A percentile compares a stretch with the other conserved stretches of the same genome.
These are phyloP conservation scores for Lipomyces orientalis DNA, from an alignment of 805 yeast genomes.

Conservation along the genomic window DNA sequence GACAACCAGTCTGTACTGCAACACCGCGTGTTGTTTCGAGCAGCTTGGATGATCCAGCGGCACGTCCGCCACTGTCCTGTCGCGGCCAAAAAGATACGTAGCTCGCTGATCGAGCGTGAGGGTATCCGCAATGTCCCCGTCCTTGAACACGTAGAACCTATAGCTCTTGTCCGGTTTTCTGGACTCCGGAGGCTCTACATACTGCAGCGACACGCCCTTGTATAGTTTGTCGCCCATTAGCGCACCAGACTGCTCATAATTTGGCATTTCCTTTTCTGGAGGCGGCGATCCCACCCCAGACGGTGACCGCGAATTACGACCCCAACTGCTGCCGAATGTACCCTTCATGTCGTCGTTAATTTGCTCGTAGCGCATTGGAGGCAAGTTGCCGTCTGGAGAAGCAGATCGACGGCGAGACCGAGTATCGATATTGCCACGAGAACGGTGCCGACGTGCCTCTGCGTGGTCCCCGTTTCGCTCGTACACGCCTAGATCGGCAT, in stretches of 20 bases:
- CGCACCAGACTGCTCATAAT: conserved; percentile 33
- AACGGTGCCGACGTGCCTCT: background rate
- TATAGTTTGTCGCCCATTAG: conserved; percentile 33
- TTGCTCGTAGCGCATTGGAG: conserved; percentile 16
- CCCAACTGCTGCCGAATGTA: conserved; percentile 1
- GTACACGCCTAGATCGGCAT: background rate
- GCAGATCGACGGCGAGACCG: background rate
- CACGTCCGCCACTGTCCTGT: conserved; percentile 35
- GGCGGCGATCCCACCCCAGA: background rate
- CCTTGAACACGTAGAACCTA: conserved; percentile 37
- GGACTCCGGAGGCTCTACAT: conserved; percentile 38
- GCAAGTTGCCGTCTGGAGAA: background rate
- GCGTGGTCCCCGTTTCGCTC: background rate
- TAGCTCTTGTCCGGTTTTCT: conserved; percentile 33
- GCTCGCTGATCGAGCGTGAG: conserved; percentile 32
- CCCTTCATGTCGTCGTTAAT: conserved; percentile 15
- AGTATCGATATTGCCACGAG: conserved; percentile 7
- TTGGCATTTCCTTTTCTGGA: conserved; percentile 32
- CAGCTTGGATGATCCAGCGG: conserved; percentile 58
- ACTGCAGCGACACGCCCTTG: conserved; percentile 33
- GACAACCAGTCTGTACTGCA: conserved; percentile 49
- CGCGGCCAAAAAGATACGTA: conserved; percentile 38
- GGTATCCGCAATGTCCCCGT: conserved; percentile 31
- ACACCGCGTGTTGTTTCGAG: conserved; percentile 67
- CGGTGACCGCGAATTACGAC: background rate